Base-by-base conservation (phyloP, 768 basidiomycete genomes). In the Albatrellus ellisii region DNA sequence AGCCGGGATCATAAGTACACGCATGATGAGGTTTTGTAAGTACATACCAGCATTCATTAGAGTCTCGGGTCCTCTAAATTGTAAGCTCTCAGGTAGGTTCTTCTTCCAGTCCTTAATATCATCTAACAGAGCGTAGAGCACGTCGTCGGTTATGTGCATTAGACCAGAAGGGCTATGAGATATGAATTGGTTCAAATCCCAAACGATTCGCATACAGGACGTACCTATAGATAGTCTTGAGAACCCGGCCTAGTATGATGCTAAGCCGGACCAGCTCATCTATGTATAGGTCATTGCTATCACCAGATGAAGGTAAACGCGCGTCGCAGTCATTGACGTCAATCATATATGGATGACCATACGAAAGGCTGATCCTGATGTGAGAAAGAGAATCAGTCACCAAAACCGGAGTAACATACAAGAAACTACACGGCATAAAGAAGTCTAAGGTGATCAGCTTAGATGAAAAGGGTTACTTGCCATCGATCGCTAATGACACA, bases 271-370 rank as follows among this genome's bases (percentile, higher is more conserved):
- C 80, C 46, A 98, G 78, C 59, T 95, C 90, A 54, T 86, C 79
- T 68, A 90, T 75, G 61, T 91, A 91, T 46, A 84, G 59, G 56
- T 82, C 77, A 43, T 72, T 69, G 11, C 73, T 70, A 53, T 89
- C 81, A 33, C 87, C 90, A 2, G 86, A 87, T 7, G 88, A 88
- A 1, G 92, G 92, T 26, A 95, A 67, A 41, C 91, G 79, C 4
- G 87, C 84, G 60, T 99, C 94, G 59, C 95, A 99, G 59, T 99
- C 95, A 50, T 84, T 78, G 2, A 98, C 76, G 58, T 97, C 92
- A 47, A 99, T 94, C 83, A 94, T 87, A 57, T 79, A 84, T 2
- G 94, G 94, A 50, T 90, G 86, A 0, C 94, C 94, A 52, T 90
- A 88, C 18, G 87, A 79, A 27, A 91, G 66, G 55, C 85, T 87